These are phyloP conservation scores for Phytophthora lateralis DNA, from an alignment of 352 stramenopile genomes.

Conservation along the genomic window DNA sequence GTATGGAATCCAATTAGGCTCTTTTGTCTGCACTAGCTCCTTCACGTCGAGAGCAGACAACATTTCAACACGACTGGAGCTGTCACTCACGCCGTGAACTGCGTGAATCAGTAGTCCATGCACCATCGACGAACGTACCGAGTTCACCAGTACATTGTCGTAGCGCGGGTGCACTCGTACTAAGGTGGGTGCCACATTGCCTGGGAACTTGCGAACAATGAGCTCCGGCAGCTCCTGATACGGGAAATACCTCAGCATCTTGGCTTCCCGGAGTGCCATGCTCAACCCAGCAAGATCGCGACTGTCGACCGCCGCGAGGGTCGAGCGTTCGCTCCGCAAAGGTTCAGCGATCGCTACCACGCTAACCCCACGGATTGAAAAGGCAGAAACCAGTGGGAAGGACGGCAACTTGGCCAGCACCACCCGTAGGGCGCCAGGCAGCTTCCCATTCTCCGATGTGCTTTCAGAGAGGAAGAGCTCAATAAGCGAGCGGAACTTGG, in stretches of 20 bases:
- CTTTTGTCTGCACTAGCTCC: constrained; percentile 49
- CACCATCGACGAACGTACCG: constrained; percentile 63
- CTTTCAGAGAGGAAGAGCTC: constrained; percentile 54
- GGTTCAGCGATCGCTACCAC: constrained; percentile 64
- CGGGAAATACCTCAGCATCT: constrained; percentile 64
- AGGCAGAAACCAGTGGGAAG: constrained; percentile 63
- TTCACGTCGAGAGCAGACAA: constrained; percentile 60
- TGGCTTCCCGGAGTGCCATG: constrained; percentile 47
- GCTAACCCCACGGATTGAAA: constrained; percentile 59
- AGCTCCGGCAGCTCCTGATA: constrained; percentile 70
- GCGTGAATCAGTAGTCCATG: constrained; percentile 64
- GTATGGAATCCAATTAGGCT: constrained; percentile 58
- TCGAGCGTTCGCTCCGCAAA: constrained; percentile 38
- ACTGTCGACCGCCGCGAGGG: constrained; percentile 49
- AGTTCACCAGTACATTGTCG: constrained; percentile 65
- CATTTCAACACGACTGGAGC: constrained; percentile 35
- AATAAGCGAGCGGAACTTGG: constrained; percentile 58
- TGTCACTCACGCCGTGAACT: constrained; percentile 13
- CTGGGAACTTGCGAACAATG: constrained; percentile 46
- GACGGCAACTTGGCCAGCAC: constrained; percentile 50
- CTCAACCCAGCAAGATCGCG: constrained; percentile 59
- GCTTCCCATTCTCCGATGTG: constrained; percentile 28
- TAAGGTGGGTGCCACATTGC: constrained; percentile 49
- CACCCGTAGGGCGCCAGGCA: constrained; percentile 15
- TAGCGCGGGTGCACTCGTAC: constrained; percentile 54